Evolutionary conservation across 208 protist genomes (phyloP).

Genomic region (Entamoeba dispar): DNA sequence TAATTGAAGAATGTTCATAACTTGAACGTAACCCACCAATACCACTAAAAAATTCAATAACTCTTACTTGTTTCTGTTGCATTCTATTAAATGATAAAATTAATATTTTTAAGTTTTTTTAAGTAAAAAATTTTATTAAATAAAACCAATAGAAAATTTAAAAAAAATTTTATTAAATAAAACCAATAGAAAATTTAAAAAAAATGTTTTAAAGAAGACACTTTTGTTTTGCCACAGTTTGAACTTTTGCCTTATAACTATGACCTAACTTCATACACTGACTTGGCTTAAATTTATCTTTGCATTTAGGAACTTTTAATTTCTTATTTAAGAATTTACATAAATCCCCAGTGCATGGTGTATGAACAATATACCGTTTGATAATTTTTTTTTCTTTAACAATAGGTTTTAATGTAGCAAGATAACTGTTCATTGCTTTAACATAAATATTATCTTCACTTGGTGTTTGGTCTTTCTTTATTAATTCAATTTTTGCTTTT

Average conservation of each 20-base stretch:
- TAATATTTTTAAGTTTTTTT: too few relatives aligned
- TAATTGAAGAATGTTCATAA: background rate
- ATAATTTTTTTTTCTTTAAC: background rate
- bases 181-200: too few relatives aligned
- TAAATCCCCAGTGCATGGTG: background rate
- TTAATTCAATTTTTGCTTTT: background rate
- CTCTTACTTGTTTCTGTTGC: background rate
- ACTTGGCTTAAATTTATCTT: too few relatives aligned
- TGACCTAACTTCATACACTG: too few relatives aligned
- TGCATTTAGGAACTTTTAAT: background rate
- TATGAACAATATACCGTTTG: background rate
- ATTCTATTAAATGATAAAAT: too few relatives aligned
- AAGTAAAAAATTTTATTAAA: too few relatives aligned
- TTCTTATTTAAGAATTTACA: background rate
- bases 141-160: too few relatives aligned
- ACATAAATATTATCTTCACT: background rate
- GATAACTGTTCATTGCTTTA: background rate
- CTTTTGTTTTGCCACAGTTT: too few relatives aligned
- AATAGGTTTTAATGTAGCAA: background rate
- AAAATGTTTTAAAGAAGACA: too few relatives aligned
- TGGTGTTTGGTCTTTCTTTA: background rate
- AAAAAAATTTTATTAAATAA: too few relatives aligned
- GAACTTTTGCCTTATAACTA: too few relatives aligned
- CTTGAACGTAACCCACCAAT: background rate
- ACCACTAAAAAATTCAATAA: background rate